Percentiles rank a stretch among this genome's conserved stretches.
Evolutionary conservation across 768 basidiomycete species (phyloP).

Genomic region (Leccinum broughii): DNA sequence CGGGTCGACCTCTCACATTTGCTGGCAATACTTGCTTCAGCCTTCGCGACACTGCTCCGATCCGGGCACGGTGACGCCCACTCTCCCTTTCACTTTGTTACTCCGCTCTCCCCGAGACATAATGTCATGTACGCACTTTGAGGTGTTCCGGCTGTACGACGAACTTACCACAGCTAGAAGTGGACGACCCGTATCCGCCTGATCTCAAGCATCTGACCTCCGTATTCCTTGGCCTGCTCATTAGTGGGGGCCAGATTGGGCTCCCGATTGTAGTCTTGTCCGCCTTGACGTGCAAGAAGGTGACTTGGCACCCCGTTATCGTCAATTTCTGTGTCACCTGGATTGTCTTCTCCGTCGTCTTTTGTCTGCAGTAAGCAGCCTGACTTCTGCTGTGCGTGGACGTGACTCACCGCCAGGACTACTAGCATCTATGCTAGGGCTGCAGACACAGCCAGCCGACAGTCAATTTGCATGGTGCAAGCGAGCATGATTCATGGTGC

Average conservation of each 20-base stretch:
- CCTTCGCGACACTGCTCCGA: background rate
- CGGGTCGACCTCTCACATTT: conserved; percentile 4
- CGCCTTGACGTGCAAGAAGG: conserved; percentile 42
- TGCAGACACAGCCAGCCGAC: conserved; percentile 19
- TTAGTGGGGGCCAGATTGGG: conserved; percentile 53
- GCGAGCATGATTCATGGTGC: conserved; percentile 54
- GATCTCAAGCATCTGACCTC: conserved; percentile 34
- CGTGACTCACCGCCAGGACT: conserved; percentile 10
- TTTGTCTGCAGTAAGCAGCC: conserved; percentile 50
- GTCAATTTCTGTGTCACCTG: conserved; percentile 60
- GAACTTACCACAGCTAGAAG: conserved; percentile 2
- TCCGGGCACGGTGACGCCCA: background rate
- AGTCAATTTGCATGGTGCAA: conserved; percentile 47
- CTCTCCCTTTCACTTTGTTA: background rate
- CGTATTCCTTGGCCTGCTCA: conserved; percentile 47
- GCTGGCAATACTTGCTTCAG: background rate
- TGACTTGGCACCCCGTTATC: conserved; percentile 50
- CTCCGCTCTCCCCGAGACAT: background rate
- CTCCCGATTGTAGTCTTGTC: conserved; percentile 50
- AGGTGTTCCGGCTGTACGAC: background rate
- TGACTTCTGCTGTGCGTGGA: background rate
- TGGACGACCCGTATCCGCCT: conserved; percentile 13
- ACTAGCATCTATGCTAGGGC: conserved; percentile 39
- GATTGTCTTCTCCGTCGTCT: conserved; percentile 54
- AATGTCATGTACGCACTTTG: conserved; percentile 20